These are phyloP conservation scores for Botrytis porri DNA, from an alignment of 2,329 filamentous ascomycete species.

Conservation along the genomic window DNA sequence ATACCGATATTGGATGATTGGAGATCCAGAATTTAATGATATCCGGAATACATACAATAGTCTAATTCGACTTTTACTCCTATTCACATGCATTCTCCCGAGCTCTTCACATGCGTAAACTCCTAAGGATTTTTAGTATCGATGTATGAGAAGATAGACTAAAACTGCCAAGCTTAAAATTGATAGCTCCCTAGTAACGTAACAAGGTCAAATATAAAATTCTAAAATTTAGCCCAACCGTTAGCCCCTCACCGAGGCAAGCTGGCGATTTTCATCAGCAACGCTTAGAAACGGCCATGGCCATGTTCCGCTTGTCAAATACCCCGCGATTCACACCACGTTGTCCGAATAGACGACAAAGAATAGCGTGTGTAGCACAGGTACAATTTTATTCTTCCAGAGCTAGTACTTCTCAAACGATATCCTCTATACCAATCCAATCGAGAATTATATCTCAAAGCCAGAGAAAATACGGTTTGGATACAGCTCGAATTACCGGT, in stretches of 20 bases:
- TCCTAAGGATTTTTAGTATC: background rate
- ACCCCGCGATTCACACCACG: conserved; percentile 14
- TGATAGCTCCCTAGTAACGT: background rate
- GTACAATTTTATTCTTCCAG: background rate
- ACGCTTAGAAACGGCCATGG: conserved; percentile 10
- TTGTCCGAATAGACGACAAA: background rate
- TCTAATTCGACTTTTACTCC: background rate
- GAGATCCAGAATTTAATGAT: background rate
- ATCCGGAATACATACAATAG: background rate
- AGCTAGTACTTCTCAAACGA: background rate
- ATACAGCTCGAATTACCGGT: background rate
- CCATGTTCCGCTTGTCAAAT: conserved; percentile 9
- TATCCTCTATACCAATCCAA: background rate
- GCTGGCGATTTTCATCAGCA: background rate
- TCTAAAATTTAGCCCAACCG: background rate
- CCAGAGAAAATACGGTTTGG: background rate
- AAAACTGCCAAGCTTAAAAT: background rate
- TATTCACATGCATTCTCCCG: background rate
- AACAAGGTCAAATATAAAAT: background rate
- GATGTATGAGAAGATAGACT: background rate
- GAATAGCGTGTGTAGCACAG: background rate
- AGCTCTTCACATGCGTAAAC: background rate
- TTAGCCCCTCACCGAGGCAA: background rate
- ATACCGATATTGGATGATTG: conserved; percentile 5
- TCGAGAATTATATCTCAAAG: background rate